A percentile compares a stretch with the other conserved stretches of the same genome.
Evolutionary conservation across 176 grass and related monocot genomes (phyloP).

Genomic region (Ensete glaucum): DNA sequence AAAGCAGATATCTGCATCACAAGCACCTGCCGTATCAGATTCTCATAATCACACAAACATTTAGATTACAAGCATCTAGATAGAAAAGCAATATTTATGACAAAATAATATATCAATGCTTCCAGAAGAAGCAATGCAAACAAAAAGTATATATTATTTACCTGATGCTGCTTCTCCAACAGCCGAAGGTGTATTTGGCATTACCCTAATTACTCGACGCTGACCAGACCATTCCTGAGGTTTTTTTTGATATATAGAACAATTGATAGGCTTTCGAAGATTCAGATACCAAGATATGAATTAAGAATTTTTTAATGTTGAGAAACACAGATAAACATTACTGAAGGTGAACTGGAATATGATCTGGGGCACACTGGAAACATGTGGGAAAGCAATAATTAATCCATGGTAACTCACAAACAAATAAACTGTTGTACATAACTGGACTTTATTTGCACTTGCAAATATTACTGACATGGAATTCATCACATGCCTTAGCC

Average conservation of each 20-base stretch:
- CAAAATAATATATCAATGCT: not conserved
- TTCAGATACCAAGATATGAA: not conserved
- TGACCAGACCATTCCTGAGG: conserved; percentile 90
- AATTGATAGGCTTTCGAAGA: not conserved
- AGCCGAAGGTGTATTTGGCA: conserved; percentile 97
- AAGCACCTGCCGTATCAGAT: not conserved
- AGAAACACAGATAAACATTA: too few relatives aligned
- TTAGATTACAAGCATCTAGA: not conserved
- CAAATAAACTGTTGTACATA: not conserved
- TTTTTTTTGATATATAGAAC: not conserved
- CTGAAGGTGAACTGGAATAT: too few relatives aligned
- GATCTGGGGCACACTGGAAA: not conserved
- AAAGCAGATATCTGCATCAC: not conserved
- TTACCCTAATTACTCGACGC: conserved; percentile 84
- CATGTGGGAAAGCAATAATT: not conserved
- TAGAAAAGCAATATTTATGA: not conserved
- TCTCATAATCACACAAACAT: not conserved
- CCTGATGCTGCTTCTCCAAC: conserved; percentile 95
- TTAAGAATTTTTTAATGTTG: not conserved
- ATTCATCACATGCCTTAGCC: not conserved
- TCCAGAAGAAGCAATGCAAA: not conserved
- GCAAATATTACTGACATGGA: not conserved
- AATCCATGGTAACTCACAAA: not conserved
- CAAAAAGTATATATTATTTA: conserved; percentile 20
- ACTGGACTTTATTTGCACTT: not conserved